phyloP scores from a whole-genome alignment of 192 early-diverging fungal genomes.

The Backusella westeae region DNA sequence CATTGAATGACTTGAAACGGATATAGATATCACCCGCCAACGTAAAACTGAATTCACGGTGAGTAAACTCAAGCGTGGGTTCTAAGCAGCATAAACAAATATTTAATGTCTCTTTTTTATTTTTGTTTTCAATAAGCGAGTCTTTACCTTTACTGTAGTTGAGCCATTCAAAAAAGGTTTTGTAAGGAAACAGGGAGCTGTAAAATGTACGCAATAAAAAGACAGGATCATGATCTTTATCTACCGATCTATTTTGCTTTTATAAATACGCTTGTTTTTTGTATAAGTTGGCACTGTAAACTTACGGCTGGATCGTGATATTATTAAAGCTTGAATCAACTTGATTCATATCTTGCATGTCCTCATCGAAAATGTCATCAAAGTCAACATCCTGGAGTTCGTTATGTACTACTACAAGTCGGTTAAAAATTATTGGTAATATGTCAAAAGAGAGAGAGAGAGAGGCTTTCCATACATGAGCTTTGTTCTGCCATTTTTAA shows the following conservation, averaged over 20 bases:
- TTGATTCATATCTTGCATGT: not conserved
- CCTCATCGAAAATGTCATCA: not conserved
- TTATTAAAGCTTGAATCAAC: not conserved
- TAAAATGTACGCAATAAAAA: not conserved
- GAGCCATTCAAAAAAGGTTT: slow-evolving; percentile 82
- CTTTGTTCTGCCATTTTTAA: not conserved
- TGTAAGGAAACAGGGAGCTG: slow-evolving; percentile 74
- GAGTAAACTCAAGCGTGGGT: slow-evolving; percentile 70
- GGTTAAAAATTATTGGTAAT: not conserved
- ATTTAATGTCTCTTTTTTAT: not conserved
- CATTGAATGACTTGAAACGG: slow-evolving; percentile 86
- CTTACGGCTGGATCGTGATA: not conserved
- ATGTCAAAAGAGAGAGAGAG: not conserved
- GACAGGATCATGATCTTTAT: not conserved
- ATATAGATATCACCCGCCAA: slow-evolving; percentile 78
- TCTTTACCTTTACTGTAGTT: slow-evolving; percentile 67
- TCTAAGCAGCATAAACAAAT: slow-evolving; percentile 18
- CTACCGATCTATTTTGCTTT: not conserved
- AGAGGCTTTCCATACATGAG: not conserved
- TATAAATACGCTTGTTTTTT: not conserved
- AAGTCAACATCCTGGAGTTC: not conserved
- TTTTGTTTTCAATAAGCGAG: not conserved
- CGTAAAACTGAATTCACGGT: slow-evolving; percentile 93
- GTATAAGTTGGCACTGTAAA: not conserved
- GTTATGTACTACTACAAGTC: not conserved